Evolutionary conservation across 495 filamentous ascomycete species (phyloP).

Genomic region (Penicillium riverlandense): DNA sequence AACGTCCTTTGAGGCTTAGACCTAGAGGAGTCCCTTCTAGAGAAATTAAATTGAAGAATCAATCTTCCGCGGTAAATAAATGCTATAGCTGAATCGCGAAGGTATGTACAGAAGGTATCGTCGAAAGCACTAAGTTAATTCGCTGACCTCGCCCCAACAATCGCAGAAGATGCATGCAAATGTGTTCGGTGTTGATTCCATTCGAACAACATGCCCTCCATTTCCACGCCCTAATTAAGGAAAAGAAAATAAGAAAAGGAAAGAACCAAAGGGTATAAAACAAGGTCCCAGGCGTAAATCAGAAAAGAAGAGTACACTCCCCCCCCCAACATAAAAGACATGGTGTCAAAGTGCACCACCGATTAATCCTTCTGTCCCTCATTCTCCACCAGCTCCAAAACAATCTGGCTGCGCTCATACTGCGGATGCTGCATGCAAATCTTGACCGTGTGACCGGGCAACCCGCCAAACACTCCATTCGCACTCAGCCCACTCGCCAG

Average conservation of each 20-base stretch:
- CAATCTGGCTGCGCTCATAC: constrained; percentile 69
- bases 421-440: constrained; percentile 93
- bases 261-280: neutral
- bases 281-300: no score
- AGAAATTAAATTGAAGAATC: no score
- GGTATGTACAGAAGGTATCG: no score
- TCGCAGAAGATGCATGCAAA: neutral
- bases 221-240: neutral
- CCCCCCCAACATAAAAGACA: neutral
- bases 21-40: no score
- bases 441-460: constrained; percentile 62
- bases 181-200: no score
- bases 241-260: neutral
- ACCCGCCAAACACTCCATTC: constrained; percentile 23
- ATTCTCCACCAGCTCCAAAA: constrained; percentile 89
- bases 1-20: no score
- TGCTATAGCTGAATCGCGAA: no score
- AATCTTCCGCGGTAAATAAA: no score
- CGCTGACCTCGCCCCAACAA: no score
- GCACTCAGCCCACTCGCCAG: constrained; percentile 15
- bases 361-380: constrained; percentile 73
- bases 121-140: no score
- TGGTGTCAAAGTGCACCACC: no score
- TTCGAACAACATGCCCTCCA: neutral
- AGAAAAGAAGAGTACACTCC: neutral